These are phyloP conservation scores for Cutaneotrichosporon sp. DNA, from an alignment of 1,284 basidiomycete species.

Conservation along the genomic window DNA sequence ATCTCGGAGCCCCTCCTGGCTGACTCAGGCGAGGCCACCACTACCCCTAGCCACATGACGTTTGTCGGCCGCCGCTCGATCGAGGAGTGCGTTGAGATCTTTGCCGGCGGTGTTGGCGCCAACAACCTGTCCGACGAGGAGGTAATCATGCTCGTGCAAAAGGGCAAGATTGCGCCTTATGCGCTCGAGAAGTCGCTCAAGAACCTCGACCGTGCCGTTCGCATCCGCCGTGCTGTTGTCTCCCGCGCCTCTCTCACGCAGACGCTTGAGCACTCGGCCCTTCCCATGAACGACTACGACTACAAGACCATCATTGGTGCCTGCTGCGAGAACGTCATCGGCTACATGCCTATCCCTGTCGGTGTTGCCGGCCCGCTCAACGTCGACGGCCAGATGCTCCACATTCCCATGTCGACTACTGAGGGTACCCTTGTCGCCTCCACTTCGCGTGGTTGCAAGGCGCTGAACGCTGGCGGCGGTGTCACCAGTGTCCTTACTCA, in stretches of 20 bases:
- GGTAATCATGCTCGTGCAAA: conserved; percentile 81
- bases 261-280: conserved; percentile 76
- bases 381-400: conserved; percentile 80
- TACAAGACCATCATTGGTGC: conserved; percentile 93
- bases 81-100: conserved; percentile 82
- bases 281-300: conserved; percentile 86
- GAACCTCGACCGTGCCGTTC: conserved; percentile 82
- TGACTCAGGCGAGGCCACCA: background rate
- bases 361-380: conserved; percentile 95
- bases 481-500: conserved; percentile 89
- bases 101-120: conserved; percentile 69
- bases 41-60: conserved; percentile 12
- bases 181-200: conserved; percentile 90
- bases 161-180: conserved; percentile 90
- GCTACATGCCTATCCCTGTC: conserved; percentile 93
- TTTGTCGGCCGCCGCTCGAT: conserved; percentile 58
- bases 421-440: conserved; percentile 98
- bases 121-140: conserved; percentile 84
- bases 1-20: conserved; percentile 12
- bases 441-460: conserved; percentile 96
- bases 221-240: conserved; percentile 82
- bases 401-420: conserved; percentile 98
- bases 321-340: conserved; percentile 99
- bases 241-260: conserved; percentile 84
- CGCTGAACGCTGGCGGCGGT: conserved; percentile 91